Base-by-base conservation (phyloP, 148 eudicot genomes). In the Bassia scoparia region DNA sequence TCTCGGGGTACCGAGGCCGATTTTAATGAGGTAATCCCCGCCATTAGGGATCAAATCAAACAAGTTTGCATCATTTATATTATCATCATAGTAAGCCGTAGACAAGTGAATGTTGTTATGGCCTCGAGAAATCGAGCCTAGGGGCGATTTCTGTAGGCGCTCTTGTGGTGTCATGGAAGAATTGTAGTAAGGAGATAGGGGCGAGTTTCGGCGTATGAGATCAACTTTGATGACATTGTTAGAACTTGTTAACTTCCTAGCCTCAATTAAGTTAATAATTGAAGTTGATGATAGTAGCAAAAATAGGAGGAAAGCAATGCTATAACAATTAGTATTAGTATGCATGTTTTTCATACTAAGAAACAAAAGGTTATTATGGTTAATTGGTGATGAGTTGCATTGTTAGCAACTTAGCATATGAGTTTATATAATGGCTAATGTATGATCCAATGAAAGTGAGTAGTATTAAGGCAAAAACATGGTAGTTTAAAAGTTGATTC, bases 191-290 rank as follows among this genome's bases (percentile, higher is more conserved):
- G 88, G 88, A 23, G 83, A 85, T 6, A 0, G 35, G 24, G 77
- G 84, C 8, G 88, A 85, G 61, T 77, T 73, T 0, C 81, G 81
- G 55, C 79, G 87, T 48, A 80, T 82, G 2, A 84, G 71, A 60
- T 82, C 81, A 7, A 77, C 12, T 0, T 76, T 74, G 65, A 82
- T 60, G 21, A 38, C 48, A 1, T 75, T 79, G 46, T 35, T 35
- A 5, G 34, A 35, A 61, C 17, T 17, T 0, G 4, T 18, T 74
- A 14, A n/a, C 3, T 64, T 61, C 35, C 41, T 38, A 50, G 69
- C 69, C 27, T 49, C 34, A 24, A 23, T 34, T 17, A 53, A 70
- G 41, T 3, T n/a, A n/a, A n/a, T n/a, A n/a, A n/a, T n/a, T 11
- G n/a, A 41, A 27, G 7, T 29, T 13, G 29, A 56, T 16, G 63